Conservation (phyloP, 1,284 basidiomycete genomes). For the Marasmius fiardii region DNA sequence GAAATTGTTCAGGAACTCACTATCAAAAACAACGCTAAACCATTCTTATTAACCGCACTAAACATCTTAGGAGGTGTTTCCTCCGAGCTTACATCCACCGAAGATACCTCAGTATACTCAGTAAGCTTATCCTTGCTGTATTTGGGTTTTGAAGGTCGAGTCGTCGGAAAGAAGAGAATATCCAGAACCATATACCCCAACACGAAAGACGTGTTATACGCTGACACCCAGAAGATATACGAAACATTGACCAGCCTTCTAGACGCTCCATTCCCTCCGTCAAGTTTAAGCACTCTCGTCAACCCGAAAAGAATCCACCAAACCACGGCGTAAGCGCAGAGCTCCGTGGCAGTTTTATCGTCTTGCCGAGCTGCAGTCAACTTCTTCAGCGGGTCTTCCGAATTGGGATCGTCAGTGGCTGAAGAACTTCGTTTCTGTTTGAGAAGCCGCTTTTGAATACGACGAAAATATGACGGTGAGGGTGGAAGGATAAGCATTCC, state of each 20-base stretch:
- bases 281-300: slow-evolving; percentile 31
- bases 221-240: slow-evolving; percentile 88
- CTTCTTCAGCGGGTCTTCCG: slow-evolving; percentile 15
- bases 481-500: slow-evolving; percentile 83
- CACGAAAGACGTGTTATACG: slow-evolving; percentile 88
- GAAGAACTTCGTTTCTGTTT: slow-evolving; percentile 14
- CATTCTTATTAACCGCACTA: slow-evolving; percentile 81
- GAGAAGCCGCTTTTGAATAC: slow-evolving; percentile 32
- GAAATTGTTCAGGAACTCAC: slow-evolving; percentile 45
- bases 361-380: slow-evolving; percentile 44
- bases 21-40: slow-evolving; percentile 77
- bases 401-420: slow-evolving; percentile 9
- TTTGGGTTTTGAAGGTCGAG: slow-evolving; percentile 36
- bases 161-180: slow-evolving; percentile 58
- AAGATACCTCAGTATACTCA: neutral
- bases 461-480: slow-evolving; percentile 69
- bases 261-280: slow-evolving; percentile 55
- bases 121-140: slow-evolving; percentile 22
- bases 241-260: slow-evolving; percentile 83
- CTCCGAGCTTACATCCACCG: neutral
- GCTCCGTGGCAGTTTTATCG: slow-evolving; percentile 70
- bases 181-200: slow-evolving; percentile 81
- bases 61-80: slow-evolving; percentile 56
- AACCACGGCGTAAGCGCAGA: slow-evolving; percentile 72
- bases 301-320: slow-evolving; percentile 72